Percentiles rank a stretch among this genome's conserved stretches.
Evolutionary conservation across 2,329 filamentous ascomycete genomes (phyloP).

Genomic region (Tolypocladium guangdongense): DNA sequence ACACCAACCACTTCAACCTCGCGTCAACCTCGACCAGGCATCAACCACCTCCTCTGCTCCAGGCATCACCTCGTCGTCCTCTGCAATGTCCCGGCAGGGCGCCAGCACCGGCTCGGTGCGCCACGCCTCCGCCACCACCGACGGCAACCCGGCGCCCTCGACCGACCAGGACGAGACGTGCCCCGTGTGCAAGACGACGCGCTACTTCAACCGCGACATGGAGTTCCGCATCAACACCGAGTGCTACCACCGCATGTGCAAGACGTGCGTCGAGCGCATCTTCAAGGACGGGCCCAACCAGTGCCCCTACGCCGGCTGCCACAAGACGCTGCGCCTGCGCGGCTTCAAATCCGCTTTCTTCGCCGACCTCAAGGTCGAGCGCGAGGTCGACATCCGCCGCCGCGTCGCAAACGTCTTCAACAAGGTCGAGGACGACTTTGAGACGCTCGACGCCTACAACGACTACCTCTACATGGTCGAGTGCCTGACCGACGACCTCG

Average conservation of each 20-base stretch:
- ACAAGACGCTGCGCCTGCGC: constrained; percentile 72
- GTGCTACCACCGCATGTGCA: constrained; percentile 99
- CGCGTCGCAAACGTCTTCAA: constrained; percentile 77
- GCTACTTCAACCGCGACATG: constrained; percentile 91
- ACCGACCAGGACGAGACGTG: constrained; percentile 58
- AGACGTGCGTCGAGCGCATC: constrained; percentile 87
- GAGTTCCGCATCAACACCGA: constrained; percentile 93
- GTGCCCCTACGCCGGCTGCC: constrained; percentile 84
- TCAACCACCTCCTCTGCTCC: neutral
- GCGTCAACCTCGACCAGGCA: neutral
- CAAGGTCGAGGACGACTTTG: constrained; percentile 82
- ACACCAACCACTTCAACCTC: neutral
- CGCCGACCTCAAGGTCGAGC: constrained; percentile 74
- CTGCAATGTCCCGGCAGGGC: constrained; percentile 16
- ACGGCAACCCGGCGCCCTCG: constrained; percentile 7
- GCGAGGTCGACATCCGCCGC: constrained; percentile 84
- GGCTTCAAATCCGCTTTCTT: constrained; percentile 86
- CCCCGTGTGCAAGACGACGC: constrained; percentile 92
- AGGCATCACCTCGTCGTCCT: neutral
- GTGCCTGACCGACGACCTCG: constrained; percentile 78
- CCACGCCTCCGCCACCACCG: constrained; percentile 7
- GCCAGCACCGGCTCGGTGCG: constrained; percentile 18
- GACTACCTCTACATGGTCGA: constrained; percentile 93
- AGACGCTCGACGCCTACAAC: constrained; percentile 73
- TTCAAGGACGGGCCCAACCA: constrained; percentile 86